Evolutionary conservation across 1,284 basidiomycete species (phyloP).

Genomic region (Irpex sp.): DNA sequence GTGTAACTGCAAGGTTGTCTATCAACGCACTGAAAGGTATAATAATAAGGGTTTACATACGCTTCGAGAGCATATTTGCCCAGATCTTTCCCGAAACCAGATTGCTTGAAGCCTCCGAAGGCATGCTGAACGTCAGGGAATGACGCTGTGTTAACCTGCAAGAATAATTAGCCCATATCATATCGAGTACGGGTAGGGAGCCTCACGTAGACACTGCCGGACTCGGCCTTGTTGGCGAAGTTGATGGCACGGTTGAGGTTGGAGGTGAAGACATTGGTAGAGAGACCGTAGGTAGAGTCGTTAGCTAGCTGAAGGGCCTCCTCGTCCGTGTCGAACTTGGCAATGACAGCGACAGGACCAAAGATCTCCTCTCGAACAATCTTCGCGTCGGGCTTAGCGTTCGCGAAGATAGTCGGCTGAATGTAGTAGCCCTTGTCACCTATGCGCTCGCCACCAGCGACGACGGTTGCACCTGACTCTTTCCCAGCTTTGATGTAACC

Average conservation of each 20-base stretch:
- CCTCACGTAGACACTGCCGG: conserved; percentile 73
- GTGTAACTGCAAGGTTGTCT: conserved; percentile 66
- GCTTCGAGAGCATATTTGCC: conserved; percentile 66
- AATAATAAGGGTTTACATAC: not conserved
- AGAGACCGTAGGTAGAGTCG: conserved; percentile 77
- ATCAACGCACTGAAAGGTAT: not conserved
- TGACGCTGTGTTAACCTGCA: conserved; percentile 55
- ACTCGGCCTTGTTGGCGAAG: conserved; percentile 74
- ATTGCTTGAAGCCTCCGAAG: conserved; percentile 86
- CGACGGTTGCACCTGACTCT: conserved; percentile 77
- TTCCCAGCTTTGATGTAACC: conserved; percentile 85
- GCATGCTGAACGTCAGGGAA: conserved; percentile 37
- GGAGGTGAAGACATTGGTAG: conserved; percentile 79
- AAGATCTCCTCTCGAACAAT: conserved; percentile 93
- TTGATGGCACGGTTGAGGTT: conserved; percentile 74
- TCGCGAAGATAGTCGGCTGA: conserved; percentile 82
- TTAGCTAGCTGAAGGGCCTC: conserved; percentile 76
- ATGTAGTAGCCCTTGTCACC: conserved; percentile 77
- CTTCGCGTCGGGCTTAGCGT: conserved; percentile 76
- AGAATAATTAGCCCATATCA: not conserved
- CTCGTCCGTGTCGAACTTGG: conserved; percentile 67
- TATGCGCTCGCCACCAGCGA: conserved; percentile 71
- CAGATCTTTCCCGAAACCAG: conserved; percentile 79
- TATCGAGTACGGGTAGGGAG: not conserved
- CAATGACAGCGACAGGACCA: conserved; percentile 76